phyloP scores from a whole-genome alignment of 257 asterid genomes.

The Solanum chmielewskii region DNA sequence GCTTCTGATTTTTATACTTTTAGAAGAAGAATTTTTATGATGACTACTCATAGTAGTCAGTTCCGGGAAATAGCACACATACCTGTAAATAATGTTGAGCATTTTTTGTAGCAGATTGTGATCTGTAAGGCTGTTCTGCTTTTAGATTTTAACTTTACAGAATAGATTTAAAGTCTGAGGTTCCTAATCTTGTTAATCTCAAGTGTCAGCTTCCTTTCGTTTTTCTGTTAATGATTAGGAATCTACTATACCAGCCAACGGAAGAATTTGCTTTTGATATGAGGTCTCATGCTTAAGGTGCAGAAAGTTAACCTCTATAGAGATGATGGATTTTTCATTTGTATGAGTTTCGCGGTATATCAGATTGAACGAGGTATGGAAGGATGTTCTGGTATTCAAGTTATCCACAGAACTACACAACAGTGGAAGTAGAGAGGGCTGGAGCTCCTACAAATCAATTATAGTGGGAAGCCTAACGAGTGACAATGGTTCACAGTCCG shows the following conservation, averaged over 20 bases:
- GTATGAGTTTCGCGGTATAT: neutral
- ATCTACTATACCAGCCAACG: neutral
- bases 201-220: neutral
- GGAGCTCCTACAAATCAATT: neutral
- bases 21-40: constrained; percentile 41
- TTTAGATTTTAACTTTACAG: neutral
- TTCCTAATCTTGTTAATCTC: neutral
- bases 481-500: neutral
- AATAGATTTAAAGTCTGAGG: neutral
- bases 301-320: neutral
- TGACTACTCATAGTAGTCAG: constrained; percentile 40
- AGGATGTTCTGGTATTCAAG: neutral
- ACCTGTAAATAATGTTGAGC: neutral
- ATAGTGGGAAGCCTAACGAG: neutral
- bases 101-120: neutral
- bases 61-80: neutral
- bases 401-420: neutral
- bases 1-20: constrained; percentile 44
- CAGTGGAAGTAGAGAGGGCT: neutral
- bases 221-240: neutral
- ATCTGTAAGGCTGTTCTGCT: neutral
- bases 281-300: neutral
- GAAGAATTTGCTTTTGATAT: neutral
- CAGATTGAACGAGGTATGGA: neutral
- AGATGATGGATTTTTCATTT: neutral